A percentile compares a stretch with the other conserved stretches of the same genome.
Evolutionary conservation across 306 rosid genomes (phyloP).

Genomic region (Dalbergia cochinchinensis): DNA sequence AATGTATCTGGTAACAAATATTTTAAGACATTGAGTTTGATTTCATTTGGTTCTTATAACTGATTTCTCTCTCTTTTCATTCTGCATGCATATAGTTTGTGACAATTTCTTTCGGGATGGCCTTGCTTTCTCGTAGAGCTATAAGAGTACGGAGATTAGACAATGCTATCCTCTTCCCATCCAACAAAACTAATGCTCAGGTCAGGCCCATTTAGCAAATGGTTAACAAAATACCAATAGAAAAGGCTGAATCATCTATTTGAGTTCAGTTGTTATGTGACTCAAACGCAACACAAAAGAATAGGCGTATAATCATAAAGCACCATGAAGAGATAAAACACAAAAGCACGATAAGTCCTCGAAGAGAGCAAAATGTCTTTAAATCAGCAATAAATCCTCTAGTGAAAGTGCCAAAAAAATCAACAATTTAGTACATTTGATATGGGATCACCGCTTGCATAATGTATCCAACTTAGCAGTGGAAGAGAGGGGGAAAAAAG

Average conservation of each 20-base stretch:
- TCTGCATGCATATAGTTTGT: constrained; percentile 8
- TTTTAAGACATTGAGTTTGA: not conserved
- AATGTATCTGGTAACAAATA: too few relatives aligned
- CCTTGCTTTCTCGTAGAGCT: not conserved
- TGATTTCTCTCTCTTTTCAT: not conserved
- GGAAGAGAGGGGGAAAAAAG: too few relatives aligned
- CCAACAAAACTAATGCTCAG: too few relatives aligned
- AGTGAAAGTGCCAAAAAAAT: too few relatives aligned
- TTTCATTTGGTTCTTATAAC: constrained; percentile 3
- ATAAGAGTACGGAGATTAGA: not conserved
- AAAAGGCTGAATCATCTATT: not conserved
- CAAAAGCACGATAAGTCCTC: too few relatives aligned
- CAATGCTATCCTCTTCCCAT: not conserved
- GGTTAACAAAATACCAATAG: not conserved
- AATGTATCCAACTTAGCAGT: too few relatives aligned
- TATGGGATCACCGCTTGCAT: too few relatives aligned
- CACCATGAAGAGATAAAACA: too few relatives aligned
- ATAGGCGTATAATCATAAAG: not conserved
- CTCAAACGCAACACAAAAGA: not conserved
- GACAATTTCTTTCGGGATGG: not conserved
- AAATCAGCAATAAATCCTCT: too few relatives aligned
- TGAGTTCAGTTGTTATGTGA: not conserved
- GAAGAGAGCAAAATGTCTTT: too few relatives aligned
- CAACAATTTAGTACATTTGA: too few relatives aligned
- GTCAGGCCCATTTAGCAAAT: not conserved